These are phyloP conservation scores for Chlorella variabilis DNA, from an alignment of 163 green algal genomes.

Conservation along the genomic window DNA sequence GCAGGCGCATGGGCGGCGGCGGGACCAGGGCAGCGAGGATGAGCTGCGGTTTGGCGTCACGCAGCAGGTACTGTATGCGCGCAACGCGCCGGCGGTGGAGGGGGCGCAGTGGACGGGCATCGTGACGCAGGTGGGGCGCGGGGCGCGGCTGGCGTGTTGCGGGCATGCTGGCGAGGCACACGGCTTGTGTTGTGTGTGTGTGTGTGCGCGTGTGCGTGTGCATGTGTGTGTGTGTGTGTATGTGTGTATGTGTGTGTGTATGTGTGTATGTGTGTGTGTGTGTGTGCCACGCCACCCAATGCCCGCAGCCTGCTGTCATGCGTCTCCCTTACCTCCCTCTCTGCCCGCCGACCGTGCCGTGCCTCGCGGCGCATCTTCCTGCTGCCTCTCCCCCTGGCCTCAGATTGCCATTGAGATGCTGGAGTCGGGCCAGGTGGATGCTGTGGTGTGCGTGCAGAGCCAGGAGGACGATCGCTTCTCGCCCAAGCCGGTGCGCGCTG, in stretches of 20 bases:
- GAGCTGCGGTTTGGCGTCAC: conserved; percentile 90
- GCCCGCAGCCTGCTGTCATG: too few species aligned
- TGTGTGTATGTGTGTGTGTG: too few species aligned
- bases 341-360: too few species aligned
- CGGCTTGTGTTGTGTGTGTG: too few species aligned
- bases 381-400: conserved; percentile 11
- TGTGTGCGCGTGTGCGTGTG: background rate
- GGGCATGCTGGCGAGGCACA: background rate
- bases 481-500: conserved; percentile 76
- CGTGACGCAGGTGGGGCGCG: conserved; percentile 6
- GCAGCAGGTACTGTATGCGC: conserved; percentile 79
- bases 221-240: background rate
- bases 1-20: conserved; percentile 73
- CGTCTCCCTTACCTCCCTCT: too few species aligned
- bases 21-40: conserved; percentile 67
- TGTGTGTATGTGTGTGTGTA: too few species aligned
- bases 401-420: conserved; percentile 93
- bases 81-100: conserved; percentile 59
- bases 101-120: conserved; percentile 96
- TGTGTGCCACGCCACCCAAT: too few species aligned
- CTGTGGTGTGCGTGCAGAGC: conserved; percentile 93
- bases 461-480: conserved; percentile 86
- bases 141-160: too few species aligned
- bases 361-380: background rate
- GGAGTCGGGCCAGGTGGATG: conserved; percentile 85